These are phyloP conservation scores for Calonectria pteridis DNA, from an alignment of 2,329 filamentous ascomycete species.

Conservation along the genomic window DNA sequence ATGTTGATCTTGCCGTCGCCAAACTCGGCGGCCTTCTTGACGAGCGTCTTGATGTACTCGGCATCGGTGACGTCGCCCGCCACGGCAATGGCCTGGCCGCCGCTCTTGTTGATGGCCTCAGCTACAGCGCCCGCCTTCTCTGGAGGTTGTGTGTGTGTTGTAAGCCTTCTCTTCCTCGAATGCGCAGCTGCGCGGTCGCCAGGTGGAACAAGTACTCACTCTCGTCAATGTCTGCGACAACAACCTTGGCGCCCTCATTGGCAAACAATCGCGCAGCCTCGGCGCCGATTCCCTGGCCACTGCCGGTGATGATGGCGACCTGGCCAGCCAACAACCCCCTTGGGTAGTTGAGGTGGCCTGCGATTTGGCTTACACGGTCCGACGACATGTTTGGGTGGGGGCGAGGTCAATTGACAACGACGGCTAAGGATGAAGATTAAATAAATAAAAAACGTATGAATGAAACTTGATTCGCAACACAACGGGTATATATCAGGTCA, in stretches of 20 bases:
- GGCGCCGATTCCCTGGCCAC: slow-evolving; percentile 89
- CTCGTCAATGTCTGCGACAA: slow-evolving; percentile 86
- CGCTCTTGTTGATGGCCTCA: slow-evolving; percentile 74
- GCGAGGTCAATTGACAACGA: background rate
- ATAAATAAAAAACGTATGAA: background rate
- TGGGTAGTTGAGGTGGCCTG: slow-evolving; percentile 85
- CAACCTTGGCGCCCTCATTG: slow-evolving; percentile 87
- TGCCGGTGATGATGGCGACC: slow-evolving; percentile 88
- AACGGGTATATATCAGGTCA: background rate
- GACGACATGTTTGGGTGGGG: slow-evolving; percentile 59
- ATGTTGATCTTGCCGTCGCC: slow-evolving; percentile 90
- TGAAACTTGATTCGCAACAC: background rate
- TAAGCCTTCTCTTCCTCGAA: background rate
- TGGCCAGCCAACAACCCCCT: slow-evolving; percentile 83
- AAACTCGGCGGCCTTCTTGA: slow-evolving; percentile 82
- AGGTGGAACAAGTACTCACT: slow-evolving; percentile 60
- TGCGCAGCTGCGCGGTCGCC: too few relatives aligned
- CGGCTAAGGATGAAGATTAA: background rate
- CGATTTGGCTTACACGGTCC: slow-evolving; percentile 77
- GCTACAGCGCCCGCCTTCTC: slow-evolving; percentile 78
- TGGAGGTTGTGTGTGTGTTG: slow-evolving; percentile 52
- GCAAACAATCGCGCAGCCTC: slow-evolving; percentile 86
- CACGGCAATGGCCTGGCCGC: slow-evolving; percentile 78
- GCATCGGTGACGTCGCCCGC: slow-evolving; percentile 82
- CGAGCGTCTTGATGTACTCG: slow-evolving; percentile 77